A percentile compares a stretch with the other conserved stretches of the same genome.
phyloP scores from a whole-genome alignment of 2,329 filamentous ascomycete species.

The Fonsecaea erecta region DNA sequence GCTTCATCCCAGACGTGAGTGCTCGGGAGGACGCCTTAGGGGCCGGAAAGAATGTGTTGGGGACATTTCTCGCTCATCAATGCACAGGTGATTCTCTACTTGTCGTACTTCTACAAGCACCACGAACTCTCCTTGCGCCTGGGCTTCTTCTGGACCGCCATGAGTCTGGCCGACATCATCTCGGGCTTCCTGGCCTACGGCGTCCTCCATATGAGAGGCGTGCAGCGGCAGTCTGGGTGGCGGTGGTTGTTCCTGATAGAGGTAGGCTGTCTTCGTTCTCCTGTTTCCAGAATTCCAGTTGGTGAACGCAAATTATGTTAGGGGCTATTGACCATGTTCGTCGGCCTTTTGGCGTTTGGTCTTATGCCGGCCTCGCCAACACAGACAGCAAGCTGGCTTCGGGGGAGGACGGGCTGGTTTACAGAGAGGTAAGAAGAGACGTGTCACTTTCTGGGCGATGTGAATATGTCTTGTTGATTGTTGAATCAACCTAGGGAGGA shows the following conservation, averaged over 20 bases:
- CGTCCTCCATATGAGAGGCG: conserved; percentile 43
- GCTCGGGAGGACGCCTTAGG: too few species aligned
- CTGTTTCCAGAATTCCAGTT: neutral
- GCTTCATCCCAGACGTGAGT: conserved; percentile 48
- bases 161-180: conserved; percentile 43
- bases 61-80: conserved; percentile 21
- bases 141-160: conserved; percentile 60
- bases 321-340: conserved; percentile 45
- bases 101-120: conserved; percentile 49
- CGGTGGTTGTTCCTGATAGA: conserved; percentile 46
- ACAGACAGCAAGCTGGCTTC: conserved; percentile 51
- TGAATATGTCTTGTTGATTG: neutral
- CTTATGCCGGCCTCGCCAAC: conserved; percentile 66
- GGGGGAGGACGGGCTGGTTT: conserved; percentile 62
- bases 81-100: conserved; percentile 38
- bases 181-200: conserved; percentile 50
- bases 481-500: conserved; percentile 60
- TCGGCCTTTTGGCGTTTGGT: conserved; percentile 46
- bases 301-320: neutral
- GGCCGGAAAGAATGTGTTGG: too few species aligned
- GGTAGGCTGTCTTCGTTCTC: conserved; percentile 24
- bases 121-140: conserved; percentile 44
- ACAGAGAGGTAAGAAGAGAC: conserved; percentile 37
- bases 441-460: neutral
- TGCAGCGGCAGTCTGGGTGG: conserved; percentile 46